Base-by-base conservation (phyloP, 2,329 filamentous ascomycete species). In the Claviceps purpurea region DNA sequence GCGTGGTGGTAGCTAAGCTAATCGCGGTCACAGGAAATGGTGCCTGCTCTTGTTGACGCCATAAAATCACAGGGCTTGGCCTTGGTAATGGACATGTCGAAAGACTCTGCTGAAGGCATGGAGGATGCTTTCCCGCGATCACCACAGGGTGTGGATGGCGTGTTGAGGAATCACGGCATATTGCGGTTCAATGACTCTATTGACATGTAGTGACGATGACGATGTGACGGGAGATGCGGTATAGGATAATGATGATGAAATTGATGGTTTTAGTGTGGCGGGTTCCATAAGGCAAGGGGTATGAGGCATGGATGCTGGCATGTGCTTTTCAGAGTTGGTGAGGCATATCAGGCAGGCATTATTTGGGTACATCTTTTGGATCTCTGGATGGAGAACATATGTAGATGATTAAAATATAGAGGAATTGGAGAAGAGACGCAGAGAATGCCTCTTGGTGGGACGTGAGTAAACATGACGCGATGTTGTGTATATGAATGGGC, bases 51-150 rank as follows among this genome's bases (percentile, higher is more conserved):
- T 47, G 84, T 95, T 50, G 88, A 94, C 59, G 88, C 90, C 2
- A 91, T 98, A 70, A 97, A 97, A 68, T 89, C 89, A 26, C 87
- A 95, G 48, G 91, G 93, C 26, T 75, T 98, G 49, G 91, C 95
- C 5, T 78, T 98, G 40, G 90, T 98, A 16, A 85, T 88, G 50
- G 91, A 98, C 65, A 88, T 86, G 58, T 88, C 87, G 5, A 77
- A 81, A 53, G 79, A 84, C 56, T 60, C 65, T 44, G 66, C 68
- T 14, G 66, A 71, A 48, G 54, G 69, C 46, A 61, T 71, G 61
- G 64, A 64, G 56, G 73, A 78, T 65, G 69, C 74, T 13, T 81
- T 80, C 63, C 72, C 76, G 48, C 73, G 79, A 58, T 73, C 88
- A 61, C 86, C 87, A 1, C 82, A 89, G 57, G 89, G 89, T 0